Percentiles rank a stretch among this genome's conserved stretches.
phyloP scores from a whole-genome alignment of 768 basidiomycete species.

The Fistulinella prunicolor region DNA sequence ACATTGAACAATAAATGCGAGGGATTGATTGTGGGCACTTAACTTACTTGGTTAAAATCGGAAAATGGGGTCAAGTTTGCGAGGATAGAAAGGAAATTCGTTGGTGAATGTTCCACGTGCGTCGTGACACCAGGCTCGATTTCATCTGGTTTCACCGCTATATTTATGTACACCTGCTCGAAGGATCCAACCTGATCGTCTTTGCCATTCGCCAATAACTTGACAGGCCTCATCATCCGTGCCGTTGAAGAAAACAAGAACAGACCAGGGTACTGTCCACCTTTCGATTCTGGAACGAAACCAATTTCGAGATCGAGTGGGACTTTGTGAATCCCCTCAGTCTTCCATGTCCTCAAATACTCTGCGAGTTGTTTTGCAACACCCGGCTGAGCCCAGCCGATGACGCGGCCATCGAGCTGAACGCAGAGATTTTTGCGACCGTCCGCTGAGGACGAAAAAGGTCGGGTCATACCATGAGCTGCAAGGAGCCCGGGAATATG shows the following conservation, averaged over 20 bases:
- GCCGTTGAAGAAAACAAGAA: conserved; percentile 85
- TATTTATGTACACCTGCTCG: conserved; percentile 99
- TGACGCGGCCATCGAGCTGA: conserved; percentile 92
- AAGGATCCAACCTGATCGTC: conserved; percentile 93
- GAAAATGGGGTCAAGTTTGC: conserved; percentile 99
- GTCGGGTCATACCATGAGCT: conserved; percentile 92
- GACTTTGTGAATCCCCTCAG: conserved; percentile 74
- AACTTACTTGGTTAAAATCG: conserved; percentile 92
- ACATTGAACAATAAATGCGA: neutral
- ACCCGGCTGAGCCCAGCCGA: conserved; percentile 84
- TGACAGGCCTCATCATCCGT: conserved; percentile 98
- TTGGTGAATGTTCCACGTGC: conserved; percentile 92
- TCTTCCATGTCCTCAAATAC: conserved; percentile 91
- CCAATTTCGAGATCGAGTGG: conserved; percentile 96
- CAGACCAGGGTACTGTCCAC: conserved; percentile 95
- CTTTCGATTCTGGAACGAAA: conserved; percentile 80
- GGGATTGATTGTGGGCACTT: neutral
- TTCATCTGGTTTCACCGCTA: conserved; percentile 87
- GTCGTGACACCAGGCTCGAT: conserved; percentile 73
- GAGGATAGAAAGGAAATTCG: conserved; percentile 93
- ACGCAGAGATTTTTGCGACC: conserved; percentile 81
- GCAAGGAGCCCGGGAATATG: conserved; percentile 81
- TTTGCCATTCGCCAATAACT: conserved; percentile 79
- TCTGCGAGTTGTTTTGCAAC: conserved; percentile 79
- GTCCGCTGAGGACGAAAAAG: conserved; percentile 76